A percentile compares a stretch with the other conserved stretches of the same genome.
These are phyloP conservation scores for Digitaria exilis DNA, from an alignment of 202 grass and related monocot genomes.

Conservation along the genomic window DNA sequence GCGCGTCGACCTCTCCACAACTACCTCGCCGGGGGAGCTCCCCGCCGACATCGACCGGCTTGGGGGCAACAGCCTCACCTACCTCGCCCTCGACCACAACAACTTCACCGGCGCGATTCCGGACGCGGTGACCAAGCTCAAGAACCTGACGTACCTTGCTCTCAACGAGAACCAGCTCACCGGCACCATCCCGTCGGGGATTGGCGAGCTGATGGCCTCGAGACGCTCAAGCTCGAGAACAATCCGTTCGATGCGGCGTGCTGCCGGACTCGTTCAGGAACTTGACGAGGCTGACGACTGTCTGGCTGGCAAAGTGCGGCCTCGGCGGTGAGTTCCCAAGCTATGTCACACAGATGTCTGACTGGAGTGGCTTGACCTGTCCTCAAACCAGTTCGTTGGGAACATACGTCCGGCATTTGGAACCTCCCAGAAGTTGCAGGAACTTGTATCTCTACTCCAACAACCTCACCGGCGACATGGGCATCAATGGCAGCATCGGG, in stretches of 20 bases:
- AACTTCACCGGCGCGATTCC: slow-evolving; percentile 59
- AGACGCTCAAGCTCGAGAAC: slow-evolving; percentile 44
- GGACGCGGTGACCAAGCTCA: slow-evolving; percentile 42
- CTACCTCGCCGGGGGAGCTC: slow-evolving; percentile 37
- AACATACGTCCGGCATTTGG: slow-evolving; percentile 56
- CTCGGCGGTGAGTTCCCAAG: slow-evolving; percentile 60
- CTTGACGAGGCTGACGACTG: slow-evolving; percentile 40
- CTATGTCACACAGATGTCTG: slow-evolving; percentile 32
- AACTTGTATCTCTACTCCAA: slow-evolving; percentile 37
- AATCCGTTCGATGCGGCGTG: slow-evolving; percentile 31
- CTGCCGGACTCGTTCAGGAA: slow-evolving; percentile 61
- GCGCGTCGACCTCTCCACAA: slow-evolving; percentile 58
- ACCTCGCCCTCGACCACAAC: slow-evolving; percentile 48
- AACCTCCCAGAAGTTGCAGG: slow-evolving; percentile 53
- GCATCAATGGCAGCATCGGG: slow-evolving; percentile 28
- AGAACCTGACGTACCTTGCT: slow-evolving; percentile 37
- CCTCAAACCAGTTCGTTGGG: slow-evolving; percentile 40
- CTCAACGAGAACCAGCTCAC: slow-evolving; percentile 54
- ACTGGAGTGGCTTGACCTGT: slow-evolving; percentile 61
- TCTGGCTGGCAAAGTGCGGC: slow-evolving; percentile 42
- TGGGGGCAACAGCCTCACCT: background rate
- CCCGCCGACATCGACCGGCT: slow-evolving; percentile 52
- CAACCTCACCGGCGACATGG: slow-evolving; percentile 44
- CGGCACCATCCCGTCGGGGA: slow-evolving; percentile 45
- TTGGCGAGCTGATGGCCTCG: slow-evolving; percentile 54